Conservation (phyloP, 148 eudicot species). For the Rhododendron ovatum region DNA sequence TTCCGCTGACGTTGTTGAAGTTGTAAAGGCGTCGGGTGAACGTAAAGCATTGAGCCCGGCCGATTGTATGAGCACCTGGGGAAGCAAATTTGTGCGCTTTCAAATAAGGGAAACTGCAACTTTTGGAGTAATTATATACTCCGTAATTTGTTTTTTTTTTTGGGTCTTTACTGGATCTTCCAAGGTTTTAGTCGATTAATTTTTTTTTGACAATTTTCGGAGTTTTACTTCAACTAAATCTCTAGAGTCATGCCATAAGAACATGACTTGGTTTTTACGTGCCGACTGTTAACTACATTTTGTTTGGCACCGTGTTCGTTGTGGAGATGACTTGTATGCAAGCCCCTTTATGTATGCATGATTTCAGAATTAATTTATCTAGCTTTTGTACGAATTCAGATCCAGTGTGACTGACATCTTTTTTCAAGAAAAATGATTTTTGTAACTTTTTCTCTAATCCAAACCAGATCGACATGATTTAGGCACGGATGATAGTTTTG, state of each 20-base stretch:
- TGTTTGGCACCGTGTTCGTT: too few relatives aligned
- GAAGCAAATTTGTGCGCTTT: background rate
- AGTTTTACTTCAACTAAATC: background rate
- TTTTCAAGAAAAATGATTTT: too few relatives aligned
- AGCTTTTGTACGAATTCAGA: background rate
- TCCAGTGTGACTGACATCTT: background rate
- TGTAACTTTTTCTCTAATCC: too few relatives aligned
- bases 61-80: conserved; percentile 49
- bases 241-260: background rate
- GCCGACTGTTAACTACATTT: too few relatives aligned
- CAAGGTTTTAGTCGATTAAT: background rate
- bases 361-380: background rate
- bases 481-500: background rate
- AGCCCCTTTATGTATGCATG: background rate
- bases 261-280: too few relatives aligned
- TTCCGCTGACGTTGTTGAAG: conserved; percentile 19
- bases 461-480: background rate
- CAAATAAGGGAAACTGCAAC: background rate
- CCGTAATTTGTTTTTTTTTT: too few relatives aligned
- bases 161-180: background rate
- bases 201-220: background rate
- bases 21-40: conserved; percentile 35
- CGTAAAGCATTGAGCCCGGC: conserved; percentile 28
- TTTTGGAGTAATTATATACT: background rate
- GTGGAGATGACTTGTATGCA: background rate